phyloP scores from a whole-genome alignment of 495 filamentous ascomycete species.

The Gamarada debralockiae region DNA sequence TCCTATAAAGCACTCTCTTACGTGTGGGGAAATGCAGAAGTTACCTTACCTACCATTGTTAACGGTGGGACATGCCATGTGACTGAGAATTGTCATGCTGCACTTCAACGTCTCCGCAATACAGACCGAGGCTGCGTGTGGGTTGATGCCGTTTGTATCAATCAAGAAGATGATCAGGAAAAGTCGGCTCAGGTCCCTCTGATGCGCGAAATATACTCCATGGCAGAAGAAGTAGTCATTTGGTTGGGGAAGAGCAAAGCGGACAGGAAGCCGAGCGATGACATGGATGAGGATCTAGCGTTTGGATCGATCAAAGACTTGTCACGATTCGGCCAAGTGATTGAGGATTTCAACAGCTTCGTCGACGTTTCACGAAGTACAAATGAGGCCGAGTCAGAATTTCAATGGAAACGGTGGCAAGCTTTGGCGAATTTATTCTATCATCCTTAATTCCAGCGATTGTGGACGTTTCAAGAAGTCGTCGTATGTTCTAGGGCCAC shows the following conservation, averaged over 20 bases:
- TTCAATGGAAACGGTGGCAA: too few relatives aligned
- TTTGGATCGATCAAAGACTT: background rate
- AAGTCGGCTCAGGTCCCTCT: conserved; percentile 21
- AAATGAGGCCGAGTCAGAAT: too few relatives aligned
- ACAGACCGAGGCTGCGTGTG: conserved; percentile 9
- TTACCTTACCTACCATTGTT: background rate
- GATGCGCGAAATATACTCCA: conserved; percentile 25
- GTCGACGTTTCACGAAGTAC: too few relatives aligned
- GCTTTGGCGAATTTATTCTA: too few relatives aligned
- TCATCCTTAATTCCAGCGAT: background rate
- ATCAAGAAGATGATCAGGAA: conserved; percentile 24
- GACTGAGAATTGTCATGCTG: background rate
- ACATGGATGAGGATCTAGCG: background rate
- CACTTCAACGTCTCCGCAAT: conserved; percentile 1
- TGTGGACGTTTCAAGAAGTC: too few relatives aligned
- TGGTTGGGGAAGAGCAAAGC: conserved; percentile 1
- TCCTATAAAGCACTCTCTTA: conserved; percentile 7
- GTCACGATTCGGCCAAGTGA: background rate
- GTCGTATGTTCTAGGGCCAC: too few relatives aligned
- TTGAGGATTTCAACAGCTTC: background rate
- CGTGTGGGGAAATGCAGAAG: background rate
- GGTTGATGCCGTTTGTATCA: conserved; percentile 30
- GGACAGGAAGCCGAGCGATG: background rate
- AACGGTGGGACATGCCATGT: background rate
- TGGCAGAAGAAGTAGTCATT: conserved; percentile 22